Conservation (phyloP, 2,329 filamentous ascomycete genomes). For the Talaromyces sp. region DNA sequence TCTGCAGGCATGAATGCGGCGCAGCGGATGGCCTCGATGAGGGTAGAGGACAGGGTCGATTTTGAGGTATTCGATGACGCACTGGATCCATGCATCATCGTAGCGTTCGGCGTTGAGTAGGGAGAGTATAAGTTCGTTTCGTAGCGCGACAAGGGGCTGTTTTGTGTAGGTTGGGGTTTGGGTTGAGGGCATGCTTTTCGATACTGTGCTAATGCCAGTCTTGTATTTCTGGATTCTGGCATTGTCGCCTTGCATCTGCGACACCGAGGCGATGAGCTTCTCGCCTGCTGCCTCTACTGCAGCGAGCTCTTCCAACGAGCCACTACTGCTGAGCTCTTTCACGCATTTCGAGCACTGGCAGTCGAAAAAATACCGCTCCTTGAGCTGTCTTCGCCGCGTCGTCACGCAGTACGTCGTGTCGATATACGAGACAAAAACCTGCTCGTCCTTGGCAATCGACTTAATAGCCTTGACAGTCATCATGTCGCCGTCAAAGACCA, state of each 20-base stretch:
- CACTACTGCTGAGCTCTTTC: constrained; percentile 5
- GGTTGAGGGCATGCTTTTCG: constrained; percentile 35
- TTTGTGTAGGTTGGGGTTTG: constrained; percentile 34
- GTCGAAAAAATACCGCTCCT: constrained; percentile 53
- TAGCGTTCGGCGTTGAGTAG: constrained; percentile 41
- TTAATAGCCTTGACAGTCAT: constrained; percentile 49
- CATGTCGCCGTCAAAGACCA: constrained; percentile 52
- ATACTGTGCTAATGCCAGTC: constrained; percentile 36
- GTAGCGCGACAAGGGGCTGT: constrained; percentile 52
- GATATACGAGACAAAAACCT: constrained; percentile 59
- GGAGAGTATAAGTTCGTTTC: constrained; percentile 49
- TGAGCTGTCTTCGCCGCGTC: constrained; percentile 50
- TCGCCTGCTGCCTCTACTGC: neutral
- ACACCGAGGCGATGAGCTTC: neutral
- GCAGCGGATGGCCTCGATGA: constrained; percentile 47
- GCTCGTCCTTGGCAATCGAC: constrained; percentile 50
- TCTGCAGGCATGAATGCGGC: constrained; percentile 44
- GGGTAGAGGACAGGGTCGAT: constrained; percentile 50
- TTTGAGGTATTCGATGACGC: constrained; percentile 46
- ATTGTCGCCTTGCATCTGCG: constrained; percentile 13
- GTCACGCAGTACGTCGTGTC: constrained; percentile 50
- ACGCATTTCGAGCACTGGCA: constrained; percentile 53
- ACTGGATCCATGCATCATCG: constrained; percentile 46
- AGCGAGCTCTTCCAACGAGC: neutral
- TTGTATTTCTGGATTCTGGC: constrained; percentile 32